These are phyloP conservation scores for Jaltomata sinuosa DNA, from an alignment of 257 asterid genomes.

Conservation along the genomic window DNA sequence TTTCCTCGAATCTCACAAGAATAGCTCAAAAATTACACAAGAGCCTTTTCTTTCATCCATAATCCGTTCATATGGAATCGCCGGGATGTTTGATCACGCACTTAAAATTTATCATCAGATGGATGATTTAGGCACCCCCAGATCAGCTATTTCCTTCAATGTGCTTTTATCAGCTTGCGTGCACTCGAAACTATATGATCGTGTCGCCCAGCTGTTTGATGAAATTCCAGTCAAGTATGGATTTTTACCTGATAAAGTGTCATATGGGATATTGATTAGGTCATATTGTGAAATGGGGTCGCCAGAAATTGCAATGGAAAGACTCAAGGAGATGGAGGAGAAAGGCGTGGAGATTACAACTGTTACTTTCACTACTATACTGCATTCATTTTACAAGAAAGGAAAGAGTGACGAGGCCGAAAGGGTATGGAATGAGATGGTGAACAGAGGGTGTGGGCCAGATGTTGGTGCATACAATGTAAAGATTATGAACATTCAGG, in stretches of 20 bases:
- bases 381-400: slow-evolving; percentile 47
- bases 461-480: slow-evolving; percentile 77
- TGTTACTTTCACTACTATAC: slow-evolving; percentile 34
- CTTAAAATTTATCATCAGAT: slow-evolving; percentile 42
- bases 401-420: slow-evolving; percentile 51
- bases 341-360: slow-evolving; percentile 37
- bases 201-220: slow-evolving; percentile 41
- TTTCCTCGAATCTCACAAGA: slow-evolving; percentile 74
- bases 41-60: slow-evolving; percentile 65
- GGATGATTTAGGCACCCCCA: slow-evolving; percentile 65
- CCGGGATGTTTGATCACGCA: slow-evolving; percentile 73
- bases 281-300: slow-evolving; percentile 63
- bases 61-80: slow-evolving; percentile 69
- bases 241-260: slow-evolving; percentile 45
- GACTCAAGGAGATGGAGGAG: slow-evolving; percentile 48
- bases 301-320: slow-evolving; percentile 42
- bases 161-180: slow-evolving; percentile 49
- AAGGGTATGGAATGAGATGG: slow-evolving; percentile 60
- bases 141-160: slow-evolving; percentile 58
- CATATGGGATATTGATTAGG: slow-evolving; percentile 60
- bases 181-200: slow-evolving; percentile 30
- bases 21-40: slow-evolving; percentile 41
- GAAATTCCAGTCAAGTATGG: slow-evolving; percentile 50
- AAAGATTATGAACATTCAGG: slow-evolving; percentile 33
- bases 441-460: slow-evolving; percentile 25